Evolutionary conservation across 1,284 basidiomycete species (phyloP).

Genomic region (Rhodotorula mucilaginosa): DNA sequence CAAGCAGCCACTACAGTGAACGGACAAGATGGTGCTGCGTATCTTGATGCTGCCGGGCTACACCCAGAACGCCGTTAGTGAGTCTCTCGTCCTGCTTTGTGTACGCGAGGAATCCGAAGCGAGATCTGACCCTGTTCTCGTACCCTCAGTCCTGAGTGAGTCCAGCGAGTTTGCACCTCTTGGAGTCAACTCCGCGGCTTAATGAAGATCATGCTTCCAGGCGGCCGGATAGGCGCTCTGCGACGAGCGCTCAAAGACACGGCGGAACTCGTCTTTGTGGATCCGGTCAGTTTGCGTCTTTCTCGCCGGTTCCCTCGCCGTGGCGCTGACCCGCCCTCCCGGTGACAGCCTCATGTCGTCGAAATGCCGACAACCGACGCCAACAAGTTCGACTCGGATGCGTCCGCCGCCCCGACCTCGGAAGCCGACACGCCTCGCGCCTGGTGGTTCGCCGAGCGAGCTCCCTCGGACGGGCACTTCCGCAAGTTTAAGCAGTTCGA

Average conservation of each 20-base stretch:
- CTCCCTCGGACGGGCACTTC: slow-evolving; percentile 14
- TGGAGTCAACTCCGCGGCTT: neutral
- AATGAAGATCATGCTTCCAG: neutral
- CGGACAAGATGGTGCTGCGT: slow-evolving; percentile 7
- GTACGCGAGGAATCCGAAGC: neutral
- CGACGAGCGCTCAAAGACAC: slow-evolving; percentile 31
- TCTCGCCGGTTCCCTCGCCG: neutral
- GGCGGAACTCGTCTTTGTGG: slow-evolving; percentile 38
- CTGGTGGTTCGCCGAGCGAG: slow-evolving; percentile 60
- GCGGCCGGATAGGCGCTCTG: slow-evolving; percentile 30
- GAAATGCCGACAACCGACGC: slow-evolving; percentile 61
- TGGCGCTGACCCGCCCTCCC: neutral
- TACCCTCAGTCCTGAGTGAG: slow-evolving; percentile 54
- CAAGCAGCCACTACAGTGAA: too few relatives aligned
- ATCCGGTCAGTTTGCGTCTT: slow-evolving; percentile 27
- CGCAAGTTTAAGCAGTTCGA: slow-evolving; percentile 52
- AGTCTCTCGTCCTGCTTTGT: neutral
- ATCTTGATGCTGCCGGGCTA: slow-evolving; percentile 57
- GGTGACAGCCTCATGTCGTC: slow-evolving; percentile 57
- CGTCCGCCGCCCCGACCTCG: slow-evolving; percentile 54
- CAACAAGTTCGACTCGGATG: slow-evolving; percentile 60
- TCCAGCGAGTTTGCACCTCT: too few relatives aligned
- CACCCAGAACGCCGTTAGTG: slow-evolving; percentile 67
- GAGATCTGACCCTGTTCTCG: neutral
- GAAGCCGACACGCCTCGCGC: slow-evolving; percentile 68